Evolutionary conservation across 1,284 basidiomycete genomes (phyloP).

Genomic region (Marasmius tenuissimus): DNA sequence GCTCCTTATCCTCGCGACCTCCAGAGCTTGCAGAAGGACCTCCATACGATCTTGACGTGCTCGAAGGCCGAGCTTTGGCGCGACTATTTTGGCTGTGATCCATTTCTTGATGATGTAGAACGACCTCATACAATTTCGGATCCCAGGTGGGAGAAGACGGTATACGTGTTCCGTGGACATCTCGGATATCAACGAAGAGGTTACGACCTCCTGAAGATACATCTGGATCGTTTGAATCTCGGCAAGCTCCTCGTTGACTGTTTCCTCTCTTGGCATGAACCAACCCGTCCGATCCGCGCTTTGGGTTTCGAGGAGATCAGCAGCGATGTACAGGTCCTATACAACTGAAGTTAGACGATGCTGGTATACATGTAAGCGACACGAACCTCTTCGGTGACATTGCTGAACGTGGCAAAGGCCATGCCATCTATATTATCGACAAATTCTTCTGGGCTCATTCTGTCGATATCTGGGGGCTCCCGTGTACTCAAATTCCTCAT

Average conservation of each 20-base stretch:
- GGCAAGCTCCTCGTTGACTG: slow-evolving; percentile 52
- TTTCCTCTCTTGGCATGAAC: slow-evolving; percentile 60
- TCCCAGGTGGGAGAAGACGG: slow-evolving; percentile 67
- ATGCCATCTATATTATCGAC: slow-evolving; percentile 75
- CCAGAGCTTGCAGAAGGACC: slow-evolving; percentile 63
- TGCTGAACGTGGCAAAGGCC: slow-evolving; percentile 69
- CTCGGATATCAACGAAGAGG: slow-evolving; percentile 69
- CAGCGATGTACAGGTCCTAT: slow-evolving; percentile 72
- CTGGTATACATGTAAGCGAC: slow-evolving; percentile 11
- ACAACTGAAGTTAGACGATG: slow-evolving; percentile 7
- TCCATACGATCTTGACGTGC: slow-evolving; percentile 72
- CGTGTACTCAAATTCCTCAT: slow-evolving; percentile 44
- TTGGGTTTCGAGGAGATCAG: slow-evolving; percentile 78
- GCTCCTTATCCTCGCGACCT: slow-evolving; percentile 65
- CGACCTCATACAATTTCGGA: slow-evolving; percentile 72
- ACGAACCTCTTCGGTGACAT: slow-evolving; percentile 70
- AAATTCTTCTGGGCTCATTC: slow-evolving; percentile 63
- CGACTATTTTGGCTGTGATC: slow-evolving; percentile 67
- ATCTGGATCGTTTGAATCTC: slow-evolving; percentile 78
- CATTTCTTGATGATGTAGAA: slow-evolving; percentile 75
- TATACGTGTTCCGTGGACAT: slow-evolving; percentile 67
- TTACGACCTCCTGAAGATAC: slow-evolving; percentile 67
- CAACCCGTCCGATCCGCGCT: slow-evolving; percentile 75
- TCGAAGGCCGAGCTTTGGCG: slow-evolving; percentile 58
- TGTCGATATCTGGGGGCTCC: slow-evolving; percentile 67